Base-by-base conservation (phyloP, 2,329 filamentous ascomycete genomes). In the Fonsecaea pugnacius region DNA sequence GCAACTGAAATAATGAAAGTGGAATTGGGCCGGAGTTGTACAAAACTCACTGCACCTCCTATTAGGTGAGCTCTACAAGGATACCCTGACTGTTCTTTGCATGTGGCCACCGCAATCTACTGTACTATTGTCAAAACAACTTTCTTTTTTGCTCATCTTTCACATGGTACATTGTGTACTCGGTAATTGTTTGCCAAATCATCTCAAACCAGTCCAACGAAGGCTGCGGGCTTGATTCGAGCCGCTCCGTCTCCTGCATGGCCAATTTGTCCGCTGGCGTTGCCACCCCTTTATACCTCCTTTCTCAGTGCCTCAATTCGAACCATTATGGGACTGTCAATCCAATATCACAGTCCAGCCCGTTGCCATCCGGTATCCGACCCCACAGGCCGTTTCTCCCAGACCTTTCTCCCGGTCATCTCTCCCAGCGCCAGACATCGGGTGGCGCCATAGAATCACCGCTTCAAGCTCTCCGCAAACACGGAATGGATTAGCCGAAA, bases 221-320 rank as follows among this genome's bases (percentile, higher is more conserved):
- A 36, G 55, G 40, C 38, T 35, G 55, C 53, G 40, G 60, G 57
- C 54, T 56, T 52, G 43, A 21, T 48, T 52, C 60, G 43, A 57
- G 52, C 24, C 43, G 30, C 52, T 56, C 36, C 30, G 4, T 14
- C 35, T 48, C 24, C 35, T 46, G 18, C 18, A 54, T 27, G 24
- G 38, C 14, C 32, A 21, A 38, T 38, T 33, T 8, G 12, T 36
- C 40, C 40, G 43, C 43, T 48, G 43, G 18, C 43, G 33, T 24
- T 58, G 55, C 16, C 55, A 40, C 33, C 55, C 55, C 55, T 40
- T 50, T 35, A 14, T 18, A 16, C 38, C 32, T 40, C 16, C 40
- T 21, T 48, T 30, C 30, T 10, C 24, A 27, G n/a, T 24, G 35
- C 27, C 27, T 46, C 38, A 46, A 24, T 21, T 18, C 46, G 38